phyloP scores from a whole-genome alignment of 148 eudicot genomes.

The Spergularia bocconei region DNA sequence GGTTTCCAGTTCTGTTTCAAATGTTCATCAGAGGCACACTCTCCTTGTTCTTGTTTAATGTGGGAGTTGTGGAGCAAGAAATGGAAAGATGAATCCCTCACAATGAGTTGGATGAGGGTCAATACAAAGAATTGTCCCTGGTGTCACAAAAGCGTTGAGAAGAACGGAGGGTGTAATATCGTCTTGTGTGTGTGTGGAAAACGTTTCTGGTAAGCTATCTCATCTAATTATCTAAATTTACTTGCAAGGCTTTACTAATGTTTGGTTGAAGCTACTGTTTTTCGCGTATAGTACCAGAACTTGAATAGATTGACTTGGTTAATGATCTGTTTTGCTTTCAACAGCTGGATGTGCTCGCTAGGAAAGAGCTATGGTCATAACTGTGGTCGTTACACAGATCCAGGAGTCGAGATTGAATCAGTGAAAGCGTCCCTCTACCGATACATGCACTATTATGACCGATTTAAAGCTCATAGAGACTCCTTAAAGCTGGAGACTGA shows the following conservation, averaged over 20 bases:
- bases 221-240: background rate
- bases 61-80: constrained; percentile 74
- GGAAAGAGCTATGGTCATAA: constrained; percentile 52
- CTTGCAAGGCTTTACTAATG: background rate
- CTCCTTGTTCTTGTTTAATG: constrained; percentile 82
- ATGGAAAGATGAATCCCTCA: constrained; percentile 63
- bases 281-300: no score
- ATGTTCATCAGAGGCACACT: constrained; percentile 66
- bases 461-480: constrained; percentile 73
- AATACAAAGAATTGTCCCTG: constrained; percentile 70
- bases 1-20: constrained; percentile 74
- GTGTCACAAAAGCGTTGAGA: constrained; percentile 71
- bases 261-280: no score
- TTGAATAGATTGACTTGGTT: background rate
- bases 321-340: constrained; percentile 1
- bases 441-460: constrained; percentile 65
- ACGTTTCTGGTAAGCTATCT: constrained; percentile 55
- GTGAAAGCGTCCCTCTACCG: constrained; percentile 56
- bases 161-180: constrained; percentile 78
- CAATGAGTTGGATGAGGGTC: constrained; percentile 61
- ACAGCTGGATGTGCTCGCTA: constrained; percentile 66
- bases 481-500: constrained; percentile 61
- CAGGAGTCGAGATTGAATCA: constrained; percentile 36
- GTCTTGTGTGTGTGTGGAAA: constrained; percentile 68
- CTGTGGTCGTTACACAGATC: constrained; percentile 70